Percentiles rank a stretch among this genome's conserved stretches.
Conservation (phyloP, 768 basidiomycete species). For the Cystobasidium onofrii region DNA sequence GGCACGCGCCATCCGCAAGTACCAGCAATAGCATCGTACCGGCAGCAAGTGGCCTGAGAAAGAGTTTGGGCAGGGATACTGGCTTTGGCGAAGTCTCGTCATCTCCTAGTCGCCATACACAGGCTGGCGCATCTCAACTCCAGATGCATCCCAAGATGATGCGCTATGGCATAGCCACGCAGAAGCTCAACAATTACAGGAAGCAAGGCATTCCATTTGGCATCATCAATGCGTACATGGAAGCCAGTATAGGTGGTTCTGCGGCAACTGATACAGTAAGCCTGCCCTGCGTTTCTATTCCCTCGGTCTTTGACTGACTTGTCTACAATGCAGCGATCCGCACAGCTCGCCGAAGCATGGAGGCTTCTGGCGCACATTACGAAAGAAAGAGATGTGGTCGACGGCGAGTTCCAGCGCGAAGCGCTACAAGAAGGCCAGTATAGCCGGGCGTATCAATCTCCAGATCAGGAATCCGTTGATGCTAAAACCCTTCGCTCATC, state of each 20-base stretch:
- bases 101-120: background rate
- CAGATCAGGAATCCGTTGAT: slow-evolving; percentile 55
- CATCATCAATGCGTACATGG: slow-evolving; percentile 50
- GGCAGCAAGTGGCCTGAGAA: slow-evolving; percentile 31
- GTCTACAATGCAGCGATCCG: slow-evolving; percentile 41
- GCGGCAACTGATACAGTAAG: slow-evolving; percentile 3
- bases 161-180: slow-evolving; percentile 77
- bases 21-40: background rate
- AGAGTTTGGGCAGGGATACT: slow-evolving; percentile 12
- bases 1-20: slow-evolving; percentile 32
- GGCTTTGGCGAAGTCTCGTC: background rate
- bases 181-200: slow-evolving; percentile 66
- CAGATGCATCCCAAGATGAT: slow-evolving; percentile 80
- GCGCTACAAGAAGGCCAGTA: slow-evolving; percentile 73
- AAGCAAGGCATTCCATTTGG: slow-evolving; percentile 44
- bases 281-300: too few species aligned
- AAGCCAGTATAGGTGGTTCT: slow-evolving; percentile 33
- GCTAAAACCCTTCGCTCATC: slow-evolving; percentile 60
- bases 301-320: background rate
- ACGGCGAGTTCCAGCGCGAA: slow-evolving; percentile 47
- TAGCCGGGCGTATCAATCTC: slow-evolving; percentile 62
- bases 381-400: slow-evolving; percentile 45
- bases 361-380: slow-evolving; percentile 45
- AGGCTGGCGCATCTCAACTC: slow-evolving; percentile 23
- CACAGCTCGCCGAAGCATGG: slow-evolving; percentile 45